Evolutionary conservation across 768 basidiomycete species (phyloP), one percentile per base, ranked within the genome.

Genomic region (Pisolithus microcarpus): DNA sequence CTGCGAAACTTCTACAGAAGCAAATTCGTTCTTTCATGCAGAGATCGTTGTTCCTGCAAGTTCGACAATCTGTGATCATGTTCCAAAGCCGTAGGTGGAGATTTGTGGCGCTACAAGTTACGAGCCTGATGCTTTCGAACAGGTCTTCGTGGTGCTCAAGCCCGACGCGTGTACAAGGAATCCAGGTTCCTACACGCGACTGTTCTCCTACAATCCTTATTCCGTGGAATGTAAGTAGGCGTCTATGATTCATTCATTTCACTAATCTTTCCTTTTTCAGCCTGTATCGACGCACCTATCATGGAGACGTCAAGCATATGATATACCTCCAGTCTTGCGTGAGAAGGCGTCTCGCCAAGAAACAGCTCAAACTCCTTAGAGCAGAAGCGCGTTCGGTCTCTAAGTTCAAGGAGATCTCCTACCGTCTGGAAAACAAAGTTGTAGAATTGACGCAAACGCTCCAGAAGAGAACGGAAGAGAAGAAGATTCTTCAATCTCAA

Each of bases 321-420:
- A 70, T 97, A 47, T 87, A 85, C 62, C 66, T 98, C 23, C 96
- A 99, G 66, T 93, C 91, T 16, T 95, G 93, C 62, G 72, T 94
- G 45, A 88, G 96, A 39, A 88, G 95, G 24, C 84, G 89, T 40
- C 72, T 87, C 45, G 96, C 96, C 19, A 81, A 85, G 52, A 86
- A 84, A 58, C 83, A 97, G 64, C 80, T 99, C 56, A 88, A 86
- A 60, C 73, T 72, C 9, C 80, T 99, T 56, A 85, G 79, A 62
- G 80, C 85, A 7, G 96, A 99, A 68, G 96, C 96, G 6, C 91
- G 93, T 47, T 98, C 96, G 1, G 94, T 94, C 26, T 88, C 90
- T 58, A 96, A 93, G 65, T 97, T 95, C 82, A 97, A 96, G 72
- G 93, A 96, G 71, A 96, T 95, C 58, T 97, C 95, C 0, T 98